These are phyloP conservation scores for Mycena capillaripes DNA, from an alignment of 768 basidiomycete genomes.

Conservation along the genomic window DNA sequence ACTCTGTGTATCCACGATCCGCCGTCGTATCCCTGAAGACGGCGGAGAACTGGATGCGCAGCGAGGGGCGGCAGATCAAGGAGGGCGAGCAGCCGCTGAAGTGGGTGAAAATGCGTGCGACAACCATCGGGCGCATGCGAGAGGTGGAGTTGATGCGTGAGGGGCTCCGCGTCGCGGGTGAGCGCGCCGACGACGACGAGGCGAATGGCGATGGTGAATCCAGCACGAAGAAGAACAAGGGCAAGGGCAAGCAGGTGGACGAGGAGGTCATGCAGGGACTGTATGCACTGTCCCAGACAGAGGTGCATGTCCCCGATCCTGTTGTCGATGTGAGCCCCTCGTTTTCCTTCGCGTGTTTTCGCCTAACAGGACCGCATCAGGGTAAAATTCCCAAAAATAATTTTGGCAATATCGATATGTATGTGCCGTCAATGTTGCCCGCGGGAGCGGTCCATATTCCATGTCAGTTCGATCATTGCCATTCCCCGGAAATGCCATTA, in stretches of 20 bases:
- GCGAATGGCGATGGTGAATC: neutral
- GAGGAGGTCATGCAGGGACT: constrained; percentile 87
- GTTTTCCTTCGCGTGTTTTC: constrained; percentile 9
- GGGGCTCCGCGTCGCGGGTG: constrained; percentile 57
- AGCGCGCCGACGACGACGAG: constrained; percentile 50
- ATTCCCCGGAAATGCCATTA: neutral
- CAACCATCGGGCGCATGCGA: constrained; percentile 83
- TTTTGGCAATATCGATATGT: constrained; percentile 97
- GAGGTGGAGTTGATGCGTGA: constrained; percentile 69
- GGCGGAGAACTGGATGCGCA: constrained; percentile 95
- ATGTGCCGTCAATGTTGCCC: constrained; percentile 95
- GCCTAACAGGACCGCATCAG: constrained; percentile 55
- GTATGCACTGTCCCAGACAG: constrained; percentile 89
- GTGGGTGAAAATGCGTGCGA: constrained; percentile 86
- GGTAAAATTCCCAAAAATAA: constrained; percentile 95
- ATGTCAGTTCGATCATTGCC: constrained; percentile 67
- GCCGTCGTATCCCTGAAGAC: constrained; percentile 90
- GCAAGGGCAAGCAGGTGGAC: constrained; percentile 35
- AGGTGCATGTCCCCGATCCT: constrained; percentile 82
- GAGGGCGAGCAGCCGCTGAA: constrained; percentile 89
- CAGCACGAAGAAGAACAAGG: neutral
- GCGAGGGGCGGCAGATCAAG: constrained; percentile 78
- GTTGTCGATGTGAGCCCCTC: constrained; percentile 79
- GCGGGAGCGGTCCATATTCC: constrained; percentile 88
- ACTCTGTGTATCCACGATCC: constrained; percentile 90